Conservation (phyloP, 768 basidiomycete species). For the Mycena kentingensis region DNA sequence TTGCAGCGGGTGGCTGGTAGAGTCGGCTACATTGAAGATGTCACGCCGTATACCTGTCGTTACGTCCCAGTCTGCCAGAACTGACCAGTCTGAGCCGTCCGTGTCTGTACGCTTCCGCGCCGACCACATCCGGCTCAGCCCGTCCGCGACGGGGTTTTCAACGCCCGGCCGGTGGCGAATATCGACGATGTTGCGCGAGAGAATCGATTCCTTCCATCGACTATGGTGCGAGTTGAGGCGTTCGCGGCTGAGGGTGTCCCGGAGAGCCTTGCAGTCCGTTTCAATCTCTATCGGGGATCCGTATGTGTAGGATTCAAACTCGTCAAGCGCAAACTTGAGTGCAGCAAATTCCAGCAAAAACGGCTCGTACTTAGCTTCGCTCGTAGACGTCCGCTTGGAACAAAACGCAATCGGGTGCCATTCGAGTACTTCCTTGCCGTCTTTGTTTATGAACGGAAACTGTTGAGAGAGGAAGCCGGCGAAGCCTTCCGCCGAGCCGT, state of each 20-base stretch:
- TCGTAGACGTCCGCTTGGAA: constrained; percentile 36
- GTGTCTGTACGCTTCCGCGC: not conserved
- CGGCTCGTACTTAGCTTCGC: constrained; percentile 35
- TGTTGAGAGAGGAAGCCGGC: constrained; percentile 30
- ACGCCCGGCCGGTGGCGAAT: constrained; percentile 26
- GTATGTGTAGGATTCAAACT: constrained; percentile 26
- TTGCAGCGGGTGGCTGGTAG: constrained; percentile 6
- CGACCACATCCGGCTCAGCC: constrained; percentile 25
- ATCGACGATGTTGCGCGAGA: constrained; percentile 25
- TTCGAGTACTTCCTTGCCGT: constrained; percentile 14
- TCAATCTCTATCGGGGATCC: constrained; percentile 28
- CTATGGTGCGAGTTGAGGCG: constrained; percentile 26
- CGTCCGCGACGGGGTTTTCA: constrained; percentile 28
- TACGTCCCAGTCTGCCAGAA: constrained; percentile 32
- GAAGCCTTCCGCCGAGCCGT: constrained; percentile 33
- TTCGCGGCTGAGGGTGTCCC: constrained; percentile 26
- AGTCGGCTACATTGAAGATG: not conserved
- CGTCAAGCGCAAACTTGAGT: constrained; percentile 16
- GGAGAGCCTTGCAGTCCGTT: constrained; percentile 22
- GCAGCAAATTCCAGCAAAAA: constrained; percentile 37
- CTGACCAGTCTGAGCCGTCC: constrained; percentile 25
- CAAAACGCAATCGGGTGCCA: constrained; percentile 36
- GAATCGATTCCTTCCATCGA: constrained; percentile 32
- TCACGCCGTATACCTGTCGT: constrained; percentile 15
- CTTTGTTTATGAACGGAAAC: constrained; percentile 14